These are phyloP conservation scores for Klebsormidium nitens DNA, from an alignment of 139 green algal species.

Conservation along the genomic window DNA sequence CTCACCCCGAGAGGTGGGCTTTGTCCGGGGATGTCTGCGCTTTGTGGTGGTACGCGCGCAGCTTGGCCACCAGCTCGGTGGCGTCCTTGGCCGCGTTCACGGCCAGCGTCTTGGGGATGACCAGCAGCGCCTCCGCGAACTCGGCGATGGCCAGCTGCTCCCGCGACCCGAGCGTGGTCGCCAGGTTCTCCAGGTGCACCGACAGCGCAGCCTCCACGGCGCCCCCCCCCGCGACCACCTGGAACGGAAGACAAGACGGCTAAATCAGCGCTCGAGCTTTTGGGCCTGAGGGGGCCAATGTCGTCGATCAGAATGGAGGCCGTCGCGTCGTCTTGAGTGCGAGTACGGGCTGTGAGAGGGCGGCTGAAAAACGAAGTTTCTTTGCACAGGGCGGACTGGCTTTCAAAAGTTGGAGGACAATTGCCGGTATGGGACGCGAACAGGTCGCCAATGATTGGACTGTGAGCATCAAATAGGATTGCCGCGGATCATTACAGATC, in stretches of 20 bases:
- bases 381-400: too few species aligned
- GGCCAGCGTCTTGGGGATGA: constrained; percentile 71
- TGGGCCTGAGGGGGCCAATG: too few species aligned
- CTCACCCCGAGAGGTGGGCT: constrained; percentile 47
- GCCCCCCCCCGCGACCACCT: constrained; percentile 68
- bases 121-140: constrained; percentile 81
- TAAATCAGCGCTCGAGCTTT: too few species aligned
- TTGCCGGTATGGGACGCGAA: too few species aligned
- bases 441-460: too few species aligned
- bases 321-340: too few species aligned
- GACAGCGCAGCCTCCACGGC: constrained; percentile 90
- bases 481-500: too few species aligned
- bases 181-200: constrained; percentile 93
- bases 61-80: constrained; percentile 89
- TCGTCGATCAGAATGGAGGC: too few species aligned
- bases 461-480: too few species aligned
- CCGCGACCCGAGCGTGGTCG: constrained; percentile 83
- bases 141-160: constrained; percentile 98
- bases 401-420: too few species aligned
- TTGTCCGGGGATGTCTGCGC: constrained; percentile 67
- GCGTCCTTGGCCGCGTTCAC: constrained; percentile 96
- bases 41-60: constrained; percentile 90
- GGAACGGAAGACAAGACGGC: neutral
- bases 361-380: too few species aligned
- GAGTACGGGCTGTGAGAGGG: too few species aligned